These are phyloP conservation scores for Haplosporangium sp. DNA, from an alignment of 371 early-diverging fungal genomes.

Conservation along the genomic window DNA sequence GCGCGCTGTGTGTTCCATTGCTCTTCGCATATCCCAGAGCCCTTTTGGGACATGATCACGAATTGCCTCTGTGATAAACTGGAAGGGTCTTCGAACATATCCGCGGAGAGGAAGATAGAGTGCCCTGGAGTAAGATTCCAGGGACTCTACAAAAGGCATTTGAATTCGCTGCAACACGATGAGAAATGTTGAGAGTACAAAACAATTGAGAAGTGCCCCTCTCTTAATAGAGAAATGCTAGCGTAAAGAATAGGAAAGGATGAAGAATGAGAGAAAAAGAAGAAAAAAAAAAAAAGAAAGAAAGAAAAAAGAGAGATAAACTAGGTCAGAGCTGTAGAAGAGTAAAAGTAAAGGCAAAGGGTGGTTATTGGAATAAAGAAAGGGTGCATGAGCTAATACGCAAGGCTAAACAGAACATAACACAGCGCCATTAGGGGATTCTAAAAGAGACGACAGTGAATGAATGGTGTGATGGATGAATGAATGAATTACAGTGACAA, in stretches of 20 bases:
- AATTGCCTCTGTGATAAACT: constrained; percentile 42
- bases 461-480: too few species aligned
- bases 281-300: neutral
- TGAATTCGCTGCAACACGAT: constrained; percentile 57
- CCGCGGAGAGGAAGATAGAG: constrained; percentile 54
- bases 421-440: neutral
- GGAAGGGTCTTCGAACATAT: constrained; percentile 54
- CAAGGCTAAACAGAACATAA: neutral
- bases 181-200: neutral
- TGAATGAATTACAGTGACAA: too few species aligned
- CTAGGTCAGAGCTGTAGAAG: neutral
- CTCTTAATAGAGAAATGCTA: neutral
- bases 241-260: neutral
- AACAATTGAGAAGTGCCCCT: neutral
- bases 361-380: neutral
- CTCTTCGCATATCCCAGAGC: constrained; percentile 34
- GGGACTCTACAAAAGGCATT: constrained; percentile 58
- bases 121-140: constrained; percentile 59
- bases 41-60: constrained; percentile 41
- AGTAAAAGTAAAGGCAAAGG: neutral
- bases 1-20: constrained; percentile 35
- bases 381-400: neutral
- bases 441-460: neutral
- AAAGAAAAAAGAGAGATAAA: neutral
- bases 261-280: neutral